Evolutionary conservation across 2,329 filamentous ascomycete genomes (phyloP).

Genomic region (Penicillium sp.): DNA sequence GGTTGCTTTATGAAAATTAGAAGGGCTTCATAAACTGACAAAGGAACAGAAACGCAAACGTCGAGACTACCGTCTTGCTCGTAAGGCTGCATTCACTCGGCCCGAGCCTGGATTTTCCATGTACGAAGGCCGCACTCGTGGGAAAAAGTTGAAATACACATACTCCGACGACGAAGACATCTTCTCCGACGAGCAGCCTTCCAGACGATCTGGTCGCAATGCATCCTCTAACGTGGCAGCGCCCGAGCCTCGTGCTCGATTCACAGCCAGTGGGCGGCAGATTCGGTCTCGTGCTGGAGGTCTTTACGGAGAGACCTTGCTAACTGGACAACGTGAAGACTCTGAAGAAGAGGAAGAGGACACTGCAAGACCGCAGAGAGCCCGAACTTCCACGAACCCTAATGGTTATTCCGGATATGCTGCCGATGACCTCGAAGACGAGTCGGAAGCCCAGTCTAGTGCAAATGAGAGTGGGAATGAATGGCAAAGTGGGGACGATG

Average conservation of each 20-base stretch:
- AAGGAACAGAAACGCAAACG: conserved; percentile 75
- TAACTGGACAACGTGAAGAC: conserved; percentile 54
- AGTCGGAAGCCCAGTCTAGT: conserved; percentile 58
- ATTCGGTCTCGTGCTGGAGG: conserved; percentile 59
- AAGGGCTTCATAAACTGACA: neutral
- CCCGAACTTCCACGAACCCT: conserved; percentile 26
- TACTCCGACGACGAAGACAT: conserved; percentile 86
- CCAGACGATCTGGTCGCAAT: conserved; percentile 64
- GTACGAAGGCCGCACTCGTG: conserved; percentile 93
- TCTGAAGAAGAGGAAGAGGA: conserved; percentile 48
- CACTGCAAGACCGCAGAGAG: conserved; percentile 41
- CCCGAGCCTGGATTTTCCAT: conserved; percentile 87
- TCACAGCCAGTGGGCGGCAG: conserved; percentile 85
- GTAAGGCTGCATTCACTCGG: conserved; percentile 82
- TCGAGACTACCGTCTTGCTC: conserved; percentile 83
- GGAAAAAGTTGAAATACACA: conserved; percentile 95
- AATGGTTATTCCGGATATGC: conserved; percentile 55
- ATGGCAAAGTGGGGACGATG: conserved; percentile 72
- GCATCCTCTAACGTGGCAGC: conserved; percentile 69
- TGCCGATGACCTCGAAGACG: conserved; percentile 65
- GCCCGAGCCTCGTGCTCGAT: conserved; percentile 59
- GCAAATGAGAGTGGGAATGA: conserved; percentile 63
- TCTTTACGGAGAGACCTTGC: conserved; percentile 55
- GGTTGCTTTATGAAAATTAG: conserved; percentile 24
- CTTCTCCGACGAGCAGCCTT: conserved; percentile 61